Evolutionary conservation across 2,329 filamentous ascomycete genomes (phyloP), one percentile per base, ranked within the genome.

Genomic region (Aspergillus uvarum): DNA sequence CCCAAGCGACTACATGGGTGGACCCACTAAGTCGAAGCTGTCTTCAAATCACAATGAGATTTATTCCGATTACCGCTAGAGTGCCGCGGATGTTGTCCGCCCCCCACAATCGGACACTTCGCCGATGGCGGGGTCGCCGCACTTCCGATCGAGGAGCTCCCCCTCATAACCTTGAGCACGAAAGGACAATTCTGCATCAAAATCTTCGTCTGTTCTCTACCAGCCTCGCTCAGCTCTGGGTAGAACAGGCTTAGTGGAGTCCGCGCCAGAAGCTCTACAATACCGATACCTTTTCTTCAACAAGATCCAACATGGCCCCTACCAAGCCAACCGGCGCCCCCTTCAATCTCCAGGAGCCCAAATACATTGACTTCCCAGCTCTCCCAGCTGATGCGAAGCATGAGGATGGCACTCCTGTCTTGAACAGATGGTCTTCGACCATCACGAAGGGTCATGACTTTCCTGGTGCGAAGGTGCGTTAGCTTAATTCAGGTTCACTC

Each of bases 381-480:
- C 79, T 83, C 21, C 81, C 80, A 62, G 81, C 81, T 63, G 82
- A 75, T 67, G 81, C 79, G 59, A 81, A 72, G 59, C 73, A 78
- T 57, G 72, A 77, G 58, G 81, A 88, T 75, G 87, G 86, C 55
- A 83, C 83, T 64, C 82, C 80, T n/a, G 83, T 83, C 21, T 80
- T 98, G 65, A 98, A 98, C 78, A 87, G 90, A 62, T 96, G 91
- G 85, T 96, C 92, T 4, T 86, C 91, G 19, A 88, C 86, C 49
- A 79, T 97, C 61, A 98, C 94, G 11, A 87, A 85, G 59, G 90
- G 84, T 58, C 91, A 96, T 87, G 92, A 96, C 76, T 96, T 91
- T 70, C 93, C 94, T 0, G 94, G 91, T 29, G 92, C 94, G 51
- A 91, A 96, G 84, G 91, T 91, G 63, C 29, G 66, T 68, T 29